phyloP scores from a whole-genome alignment of 805 yeast species.

The Spathaspora boniae region DNA sequence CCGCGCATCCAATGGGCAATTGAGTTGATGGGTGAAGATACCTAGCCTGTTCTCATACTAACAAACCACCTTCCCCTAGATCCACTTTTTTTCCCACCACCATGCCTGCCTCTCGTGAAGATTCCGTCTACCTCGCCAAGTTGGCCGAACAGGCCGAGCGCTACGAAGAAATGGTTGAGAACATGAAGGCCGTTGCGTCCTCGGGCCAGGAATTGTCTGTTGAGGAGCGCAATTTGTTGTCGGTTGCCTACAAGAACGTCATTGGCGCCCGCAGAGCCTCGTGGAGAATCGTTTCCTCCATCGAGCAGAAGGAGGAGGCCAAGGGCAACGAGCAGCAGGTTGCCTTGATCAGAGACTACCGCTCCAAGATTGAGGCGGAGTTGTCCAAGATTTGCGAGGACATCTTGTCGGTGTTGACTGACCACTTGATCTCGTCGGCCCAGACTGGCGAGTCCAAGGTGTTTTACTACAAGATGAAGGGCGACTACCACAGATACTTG shows the following conservation, averaged over 20 bases:
- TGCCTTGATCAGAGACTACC: conserved; percentile 84
- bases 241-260: conserved; percentile 97
- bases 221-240: conserved; percentile 95
- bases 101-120: conserved; percentile 91
- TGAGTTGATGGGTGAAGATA: no score
- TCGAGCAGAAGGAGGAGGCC: conserved; percentile 96
- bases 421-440: conserved; percentile 90
- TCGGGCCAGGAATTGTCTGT: conserved; percentile 93
- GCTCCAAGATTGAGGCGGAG: conserved; percentile 91
- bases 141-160: conserved; percentile 99
- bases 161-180: conserved; percentile 98
- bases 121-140: conserved; percentile 95
- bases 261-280: conserved; percentile 99
- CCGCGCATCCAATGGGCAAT: no score
- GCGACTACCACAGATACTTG: conserved; percentile 98
- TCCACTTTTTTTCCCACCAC: no score
- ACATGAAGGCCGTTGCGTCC: conserved; percentile 96
- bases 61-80: background rate
- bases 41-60: no score
- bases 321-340: conserved; percentile 94
- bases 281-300: conserved; percentile 97
- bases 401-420: conserved; percentile 80
- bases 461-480: conserved; percentile 98
- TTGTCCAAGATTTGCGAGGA: conserved; percentile 92
- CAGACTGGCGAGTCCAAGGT: conserved; percentile 97